Percentiles rank a stretch among this genome's conserved stretches.
phyloP scores from a whole-genome alignment of 2,329 filamentous ascomycete species.

The Scedosporium minutisporum region DNA sequence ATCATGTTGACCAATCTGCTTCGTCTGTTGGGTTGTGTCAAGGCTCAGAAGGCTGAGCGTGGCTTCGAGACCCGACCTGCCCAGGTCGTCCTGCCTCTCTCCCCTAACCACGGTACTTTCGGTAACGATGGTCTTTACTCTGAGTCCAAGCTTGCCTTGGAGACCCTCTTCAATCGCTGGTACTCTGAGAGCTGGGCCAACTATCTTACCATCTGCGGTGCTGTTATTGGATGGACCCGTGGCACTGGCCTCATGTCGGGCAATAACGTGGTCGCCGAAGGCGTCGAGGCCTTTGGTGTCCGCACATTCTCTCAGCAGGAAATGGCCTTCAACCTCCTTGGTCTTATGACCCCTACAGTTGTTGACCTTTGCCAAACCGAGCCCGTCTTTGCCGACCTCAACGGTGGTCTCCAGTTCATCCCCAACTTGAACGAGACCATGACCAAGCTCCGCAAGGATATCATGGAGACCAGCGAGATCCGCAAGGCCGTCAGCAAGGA shows the following conservation, averaged over 20 bases:
- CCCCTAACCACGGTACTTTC: constrained; percentile 96
- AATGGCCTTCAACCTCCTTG: constrained; percentile 98
- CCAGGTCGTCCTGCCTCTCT: constrained; percentile 90
- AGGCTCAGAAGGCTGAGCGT: constrained; percentile 76
- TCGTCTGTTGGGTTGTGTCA: constrained; percentile 81
- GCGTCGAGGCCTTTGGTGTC: constrained; percentile 91
- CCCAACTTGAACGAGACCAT: constrained; percentile 91
- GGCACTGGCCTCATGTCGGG: constrained; percentile 96
- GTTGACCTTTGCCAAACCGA: constrained; percentile 93
- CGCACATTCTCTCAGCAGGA: constrained; percentile 98
- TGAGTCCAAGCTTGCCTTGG: constrained; percentile 92
- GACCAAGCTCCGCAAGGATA: constrained; percentile 85
- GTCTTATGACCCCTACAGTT: constrained; percentile 87
- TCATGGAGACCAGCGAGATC: constrained; percentile 90
- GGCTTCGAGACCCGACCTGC: constrained; percentile 93
- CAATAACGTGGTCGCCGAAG: constrained; percentile 96
- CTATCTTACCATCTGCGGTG: constrained; percentile 96
- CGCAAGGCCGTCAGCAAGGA: constrained; percentile 91
- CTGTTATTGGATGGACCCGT: constrained; percentile 97
- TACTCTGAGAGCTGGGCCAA: constrained; percentile 95
- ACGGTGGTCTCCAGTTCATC: constrained; percentile 95
- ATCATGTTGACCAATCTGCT: constrained; percentile 98
- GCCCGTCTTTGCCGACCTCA: constrained; percentile 93
- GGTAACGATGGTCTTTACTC: constrained; percentile 97
- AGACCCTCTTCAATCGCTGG: constrained; percentile 98